These are phyloP conservation scores for Coniophora puteana DNA, from an alignment of 1,284 basidiomycete genomes.

Conservation along the genomic window DNA sequence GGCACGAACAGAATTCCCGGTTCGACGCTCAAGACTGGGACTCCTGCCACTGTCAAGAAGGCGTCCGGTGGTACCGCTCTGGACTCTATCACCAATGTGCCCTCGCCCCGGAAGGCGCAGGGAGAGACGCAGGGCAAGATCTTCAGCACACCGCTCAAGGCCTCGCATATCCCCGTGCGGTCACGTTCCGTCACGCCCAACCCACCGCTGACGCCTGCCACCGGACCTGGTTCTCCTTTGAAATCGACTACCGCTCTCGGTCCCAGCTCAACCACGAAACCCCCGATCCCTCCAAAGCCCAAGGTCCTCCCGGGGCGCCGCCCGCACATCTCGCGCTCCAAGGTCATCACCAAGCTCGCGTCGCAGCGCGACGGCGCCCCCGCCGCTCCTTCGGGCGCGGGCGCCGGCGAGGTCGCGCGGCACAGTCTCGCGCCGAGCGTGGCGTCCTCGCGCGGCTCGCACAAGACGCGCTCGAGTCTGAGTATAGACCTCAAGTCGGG, in stretches of 20 bases:
- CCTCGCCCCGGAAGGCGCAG: slow-evolving; percentile 11
- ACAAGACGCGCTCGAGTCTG: slow-evolving; percentile 53
- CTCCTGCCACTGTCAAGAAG: slow-evolving; percentile 4
- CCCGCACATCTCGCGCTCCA: slow-evolving; percentile 73
- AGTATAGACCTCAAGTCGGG: slow-evolving; percentile 41
- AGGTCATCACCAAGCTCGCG: slow-evolving; percentile 70
- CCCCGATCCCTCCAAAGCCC: slow-evolving; percentile 28
- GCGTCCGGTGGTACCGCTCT: slow-evolving; percentile 23
- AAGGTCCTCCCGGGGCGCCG: slow-evolving; percentile 48
- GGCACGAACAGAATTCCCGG: too few relatives aligned
- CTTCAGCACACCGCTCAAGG: slow-evolving; percentile 49
- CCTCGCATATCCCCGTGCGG: too few relatives aligned
- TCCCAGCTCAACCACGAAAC: slow-evolving; percentile 10
- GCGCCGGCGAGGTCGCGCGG: neutral
- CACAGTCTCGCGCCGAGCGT: neutral
- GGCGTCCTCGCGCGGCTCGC: slow-evolving; percentile 13
- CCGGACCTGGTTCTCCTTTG: slow-evolving; percentile 26
- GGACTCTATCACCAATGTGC: slow-evolving; percentile 42
- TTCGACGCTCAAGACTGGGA: slow-evolving; percentile 20
- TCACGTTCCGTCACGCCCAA: slow-evolving; percentile 31
- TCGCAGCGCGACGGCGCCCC: slow-evolving; percentile 55
- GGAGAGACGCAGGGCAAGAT: slow-evolving; percentile 33
- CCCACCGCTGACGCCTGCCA: slow-evolving; percentile 25
- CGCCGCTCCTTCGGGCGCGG: neutral
- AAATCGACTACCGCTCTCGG: slow-evolving; percentile 17